Conservation (phyloP, 202 grass and related monocot species). For the Hordeum pubiflorum region DNA sequence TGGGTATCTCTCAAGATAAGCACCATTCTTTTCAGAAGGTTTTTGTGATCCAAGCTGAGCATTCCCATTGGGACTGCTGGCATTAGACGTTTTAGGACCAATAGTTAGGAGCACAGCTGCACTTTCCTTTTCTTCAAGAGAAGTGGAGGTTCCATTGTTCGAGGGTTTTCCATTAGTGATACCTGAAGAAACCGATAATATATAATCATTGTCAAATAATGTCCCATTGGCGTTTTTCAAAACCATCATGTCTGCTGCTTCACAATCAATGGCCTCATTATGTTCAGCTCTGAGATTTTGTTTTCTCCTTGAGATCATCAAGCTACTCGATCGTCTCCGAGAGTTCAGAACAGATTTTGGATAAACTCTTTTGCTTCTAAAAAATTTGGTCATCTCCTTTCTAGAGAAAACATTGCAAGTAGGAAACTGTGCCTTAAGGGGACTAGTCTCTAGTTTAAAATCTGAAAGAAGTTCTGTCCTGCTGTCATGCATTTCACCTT, state of each 20-base stretch:
- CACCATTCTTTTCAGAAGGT: conserved; percentile 34
- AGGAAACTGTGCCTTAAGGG: conserved; percentile 82
- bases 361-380: conserved; percentile 68
- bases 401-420: conserved; percentile 75
- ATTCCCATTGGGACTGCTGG: conserved; percentile 29
- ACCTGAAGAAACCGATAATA: conserved; percentile 45
- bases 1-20: conserved; percentile 26
- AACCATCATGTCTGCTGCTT: conserved; percentile 35
- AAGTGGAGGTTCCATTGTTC: conserved; percentile 38
- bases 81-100: conserved; percentile 39
- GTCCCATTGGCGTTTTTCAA: conserved; percentile 36
- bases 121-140: conserved; percentile 37
- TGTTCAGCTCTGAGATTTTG: conserved; percentile 23
- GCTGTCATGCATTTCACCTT: conserved; percentile 32
- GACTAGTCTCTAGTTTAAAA: conserved; percentile 45
- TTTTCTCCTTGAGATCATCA: conserved; percentile 35
- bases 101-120: conserved; percentile 15
- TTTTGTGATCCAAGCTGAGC: conserved; percentile 32
- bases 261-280: conserved; percentile 31
- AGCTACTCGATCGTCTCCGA: conserved; percentile 36
- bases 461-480: conserved; percentile 36
- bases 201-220: conserved; percentile 44
- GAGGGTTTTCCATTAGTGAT: conserved; percentile 41
- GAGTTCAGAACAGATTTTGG: conserved; percentile 65
- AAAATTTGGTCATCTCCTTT: conserved; percentile 78